Percentiles rank a stretch among this genome's conserved stretches.
These are phyloP conservation scores for Cicer chorassanicum DNA, from an alignment of 306 rosid species.

Conservation along the genomic window DNA sequence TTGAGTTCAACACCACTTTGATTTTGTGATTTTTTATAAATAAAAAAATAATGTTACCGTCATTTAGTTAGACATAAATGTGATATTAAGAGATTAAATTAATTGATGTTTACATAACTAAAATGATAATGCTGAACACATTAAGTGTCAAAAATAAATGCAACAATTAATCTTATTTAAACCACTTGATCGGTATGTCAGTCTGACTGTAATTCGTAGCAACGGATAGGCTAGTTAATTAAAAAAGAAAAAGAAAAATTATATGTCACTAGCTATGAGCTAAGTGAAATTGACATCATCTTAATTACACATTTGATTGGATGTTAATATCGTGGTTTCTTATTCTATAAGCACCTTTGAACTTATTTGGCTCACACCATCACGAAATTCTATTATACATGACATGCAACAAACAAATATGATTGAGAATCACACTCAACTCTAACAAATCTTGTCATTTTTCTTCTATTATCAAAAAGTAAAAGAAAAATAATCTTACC, in stretches of 20 bases:
- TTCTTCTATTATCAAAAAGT: no score
- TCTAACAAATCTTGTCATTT: no score
- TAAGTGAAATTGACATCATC: slow-evolving; percentile 35
- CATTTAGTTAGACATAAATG: no score
- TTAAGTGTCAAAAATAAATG: no score
- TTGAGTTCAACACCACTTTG: no score
- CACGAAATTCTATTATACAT: not conserved
- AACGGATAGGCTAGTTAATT: not conserved
- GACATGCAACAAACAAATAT: not conserved
- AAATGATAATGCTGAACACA: no score
- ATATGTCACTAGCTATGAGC: not conserved
- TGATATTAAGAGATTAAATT: no score
- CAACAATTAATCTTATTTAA: not conserved
- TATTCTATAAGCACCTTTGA: slow-evolving; percentile 17
- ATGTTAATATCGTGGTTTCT: slow-evolving; percentile 19
- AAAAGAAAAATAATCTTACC: no score
- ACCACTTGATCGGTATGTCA: not conserved
- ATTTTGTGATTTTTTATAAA: no score
- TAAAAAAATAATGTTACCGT: no score
- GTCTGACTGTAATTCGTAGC: not conserved
- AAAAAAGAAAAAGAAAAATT: not conserved
- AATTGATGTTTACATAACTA: no score
- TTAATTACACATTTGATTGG: not conserved
- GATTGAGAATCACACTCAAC: not conserved
- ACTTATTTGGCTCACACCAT: not conserved